Percentiles rank a stretch among this genome's conserved stretches.
These are phyloP conservation scores for Teunomyces atbi DNA, from an alignment of 805 yeast species.

Conservation along the genomic window DNA sequence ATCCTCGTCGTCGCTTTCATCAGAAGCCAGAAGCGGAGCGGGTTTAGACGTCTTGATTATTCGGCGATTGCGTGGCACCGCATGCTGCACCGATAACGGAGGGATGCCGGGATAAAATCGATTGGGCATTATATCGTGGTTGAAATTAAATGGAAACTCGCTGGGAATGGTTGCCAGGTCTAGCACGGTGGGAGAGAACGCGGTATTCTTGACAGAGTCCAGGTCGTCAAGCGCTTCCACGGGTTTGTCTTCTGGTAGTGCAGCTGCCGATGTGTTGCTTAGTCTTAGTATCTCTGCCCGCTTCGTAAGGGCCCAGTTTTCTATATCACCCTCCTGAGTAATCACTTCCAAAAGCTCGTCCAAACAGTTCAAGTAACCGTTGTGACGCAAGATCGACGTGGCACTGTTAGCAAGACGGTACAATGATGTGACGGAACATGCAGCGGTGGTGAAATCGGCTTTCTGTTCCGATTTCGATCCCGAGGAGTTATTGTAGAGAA, in stretches of 20 bases:
- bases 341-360: conserved; percentile 51
- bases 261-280: conserved; percentile 4
- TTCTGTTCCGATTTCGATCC: conserved; percentile 15
- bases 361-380: conserved; percentile 62
- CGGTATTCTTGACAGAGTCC: not conserved
- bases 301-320: conserved; percentile 51
- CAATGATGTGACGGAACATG: conserved; percentile 46
- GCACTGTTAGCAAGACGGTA: conserved; percentile 60
- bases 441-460: conserved; percentile 40
- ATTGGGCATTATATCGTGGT: conserved; percentile 25
- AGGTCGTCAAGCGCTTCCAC: not conserved
- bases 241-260: not conserved
- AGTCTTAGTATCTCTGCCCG: conserved; percentile 38
- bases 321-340: conserved; percentile 44
- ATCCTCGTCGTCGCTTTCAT: conserved; percentile 8
- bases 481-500: conserved; percentile 37
- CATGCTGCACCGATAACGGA: conserved; percentile 38
- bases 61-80: conserved; percentile 4
- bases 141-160: conserved; percentile 32
- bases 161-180: conserved; percentile 15
- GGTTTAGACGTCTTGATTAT: conserved; percentile 16
- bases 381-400: conserved; percentile 44
- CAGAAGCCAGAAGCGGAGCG: not conserved
- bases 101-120: conserved; percentile 36
- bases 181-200: not conserved